Percentiles rank a stretch among this genome's conserved stretches.
These are phyloP conservation scores for Aspergillus vadensis DNA, from an alignment of 2,329 filamentous ascomycete genomes.

Conservation along the genomic window DNA sequence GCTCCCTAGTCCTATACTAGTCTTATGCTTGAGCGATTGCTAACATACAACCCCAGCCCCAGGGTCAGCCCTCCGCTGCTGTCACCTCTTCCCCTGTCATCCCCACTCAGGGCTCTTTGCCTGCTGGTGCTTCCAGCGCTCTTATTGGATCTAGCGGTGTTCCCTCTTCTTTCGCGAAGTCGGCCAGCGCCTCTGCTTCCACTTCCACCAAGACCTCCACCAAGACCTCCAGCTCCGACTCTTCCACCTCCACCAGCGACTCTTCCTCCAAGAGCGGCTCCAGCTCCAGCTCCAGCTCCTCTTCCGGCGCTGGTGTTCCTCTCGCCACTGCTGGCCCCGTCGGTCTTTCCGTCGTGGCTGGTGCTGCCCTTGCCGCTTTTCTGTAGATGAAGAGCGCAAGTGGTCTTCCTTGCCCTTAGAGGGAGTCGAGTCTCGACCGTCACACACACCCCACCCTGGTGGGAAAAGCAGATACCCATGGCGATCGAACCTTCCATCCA, in stretches of 20 bases:
- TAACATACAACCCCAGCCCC: constrained; percentile 9
- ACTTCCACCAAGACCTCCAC: constrained; percentile 28
- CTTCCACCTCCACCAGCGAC: constrained; percentile 23
- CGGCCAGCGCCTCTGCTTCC: constrained; percentile 18
- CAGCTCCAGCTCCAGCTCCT: constrained; percentile 23
- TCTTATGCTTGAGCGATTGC: neutral
- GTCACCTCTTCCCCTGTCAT: constrained; percentile 39
- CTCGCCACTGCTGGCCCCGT: constrained; percentile 41
- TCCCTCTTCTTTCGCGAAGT: constrained; percentile 28
- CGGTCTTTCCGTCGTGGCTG: constrained; percentile 44
- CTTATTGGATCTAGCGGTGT: constrained; percentile 28
- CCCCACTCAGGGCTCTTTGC: constrained; percentile 24
- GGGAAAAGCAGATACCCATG: constrained; percentile 2
- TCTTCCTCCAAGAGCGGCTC: constrained; percentile 12
- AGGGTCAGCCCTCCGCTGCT: constrained; percentile 24
- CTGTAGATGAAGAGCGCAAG: constrained; percentile 34
- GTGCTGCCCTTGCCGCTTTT: constrained; percentile 46
- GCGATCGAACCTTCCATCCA: neutral
- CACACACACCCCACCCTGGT: neutral
- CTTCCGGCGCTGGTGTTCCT: constrained; percentile 36
- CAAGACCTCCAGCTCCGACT: constrained; percentile 20
- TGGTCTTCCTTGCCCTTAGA: neutral
- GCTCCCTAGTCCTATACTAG: too few species aligned
- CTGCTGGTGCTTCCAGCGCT: constrained; percentile 10
- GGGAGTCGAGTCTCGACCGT: neutral